Evolutionary conservation across 257 asterid genomes (phyloP), one percentile per base, ranked within the genome.

Genomic region (Cynanchum wilfordii): DNA sequence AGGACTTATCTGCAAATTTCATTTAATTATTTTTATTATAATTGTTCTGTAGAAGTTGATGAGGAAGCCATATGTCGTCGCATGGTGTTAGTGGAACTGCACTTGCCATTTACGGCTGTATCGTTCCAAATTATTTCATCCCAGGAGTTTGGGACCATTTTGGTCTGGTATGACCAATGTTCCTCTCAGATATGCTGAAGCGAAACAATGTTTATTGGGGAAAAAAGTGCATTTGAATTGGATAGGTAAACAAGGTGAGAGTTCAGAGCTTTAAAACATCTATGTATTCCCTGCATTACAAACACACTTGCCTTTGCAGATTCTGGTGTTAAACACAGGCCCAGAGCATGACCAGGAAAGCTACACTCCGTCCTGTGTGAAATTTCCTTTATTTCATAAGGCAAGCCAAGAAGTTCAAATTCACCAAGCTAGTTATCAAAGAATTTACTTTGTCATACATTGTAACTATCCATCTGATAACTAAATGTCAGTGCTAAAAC

Each of bases 81-180:
- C 77, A 82, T 94, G 98, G 99, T 94, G 72, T 87, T 94, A 78
- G 99, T 74, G 99, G 99, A 82, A 94, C 99, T 94, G 97, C 51
- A 94, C 97, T 65, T 94, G 99, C 81, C 99, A 94, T 80, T 87
- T 94, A n/a, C n/a, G 99, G 93, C 92, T 81, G 82, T 94, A 65
- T 90, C 83, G 70, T 81, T 76, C 77, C 79, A 94, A 91, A 78
- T 76, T 94, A 83, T n/a, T 92, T 94, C 87, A 88, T 91, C 78
- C 99, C 99, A n/a, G 99, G 99, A 68, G 93, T 94, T 49, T 94
- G 99, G 99, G 99, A 73, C 99, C 99, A 45, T 94, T 87, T 86
- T 94, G 99, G 99, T 94, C 98, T 79, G 97, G 98, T 93, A 83
- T 73, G 80, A 55, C 72, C 49, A 70, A 40, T 74, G 52, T 49